Conservation (phyloP, 495 filamentous ascomycete genomes). For the Neurospora terricola region DNA sequence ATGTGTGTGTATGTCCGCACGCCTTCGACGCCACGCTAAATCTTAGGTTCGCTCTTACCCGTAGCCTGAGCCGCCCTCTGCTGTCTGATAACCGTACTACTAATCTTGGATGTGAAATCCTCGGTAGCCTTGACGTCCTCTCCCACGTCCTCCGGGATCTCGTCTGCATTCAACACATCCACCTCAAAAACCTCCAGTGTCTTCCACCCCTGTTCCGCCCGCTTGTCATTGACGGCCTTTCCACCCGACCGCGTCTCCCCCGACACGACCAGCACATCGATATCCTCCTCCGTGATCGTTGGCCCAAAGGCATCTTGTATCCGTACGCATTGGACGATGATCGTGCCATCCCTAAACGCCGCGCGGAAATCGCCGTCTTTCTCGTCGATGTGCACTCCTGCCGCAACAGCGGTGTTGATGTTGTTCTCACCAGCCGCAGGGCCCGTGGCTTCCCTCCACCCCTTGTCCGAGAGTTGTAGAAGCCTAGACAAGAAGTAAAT, state of each 20-base stretch:
- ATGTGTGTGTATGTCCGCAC: neutral
- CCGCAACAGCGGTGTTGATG: neutral
- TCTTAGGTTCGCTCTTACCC: neutral
- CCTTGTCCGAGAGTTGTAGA: conserved; percentile 41
- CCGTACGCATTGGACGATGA: conserved; percentile 62
- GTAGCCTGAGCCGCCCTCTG: conserved; percentile 23
- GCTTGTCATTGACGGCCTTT: conserved; percentile 68
- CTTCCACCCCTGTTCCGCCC: conserved; percentile 68
- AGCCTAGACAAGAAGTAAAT: conserved; percentile 63
- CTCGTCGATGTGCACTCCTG: conserved; percentile 10
- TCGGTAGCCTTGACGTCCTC: conserved; percentile 26
- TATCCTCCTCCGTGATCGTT: conserved; percentile 70
- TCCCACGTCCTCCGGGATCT: conserved; percentile 33
- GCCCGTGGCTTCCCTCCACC: conserved; percentile 21
- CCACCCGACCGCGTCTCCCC: conserved; percentile 80
- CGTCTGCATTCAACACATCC: conserved; percentile 72
- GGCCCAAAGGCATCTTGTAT: conserved; percentile 87
- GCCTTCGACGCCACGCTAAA: neutral
- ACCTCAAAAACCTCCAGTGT: conserved; percentile 76
- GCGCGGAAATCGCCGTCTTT: conserved; percentile 30
- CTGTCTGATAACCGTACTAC: conserved; percentile 61
- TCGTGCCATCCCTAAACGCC: conserved; percentile 30
- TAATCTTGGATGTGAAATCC: conserved; percentile 74
- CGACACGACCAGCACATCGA: conserved; percentile 81
- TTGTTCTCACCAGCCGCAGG: neutral